Base-by-base conservation (phyloP, 2,329 filamentous ascomycete genomes). In the Aspergillus ochraceoroseus region DNA sequence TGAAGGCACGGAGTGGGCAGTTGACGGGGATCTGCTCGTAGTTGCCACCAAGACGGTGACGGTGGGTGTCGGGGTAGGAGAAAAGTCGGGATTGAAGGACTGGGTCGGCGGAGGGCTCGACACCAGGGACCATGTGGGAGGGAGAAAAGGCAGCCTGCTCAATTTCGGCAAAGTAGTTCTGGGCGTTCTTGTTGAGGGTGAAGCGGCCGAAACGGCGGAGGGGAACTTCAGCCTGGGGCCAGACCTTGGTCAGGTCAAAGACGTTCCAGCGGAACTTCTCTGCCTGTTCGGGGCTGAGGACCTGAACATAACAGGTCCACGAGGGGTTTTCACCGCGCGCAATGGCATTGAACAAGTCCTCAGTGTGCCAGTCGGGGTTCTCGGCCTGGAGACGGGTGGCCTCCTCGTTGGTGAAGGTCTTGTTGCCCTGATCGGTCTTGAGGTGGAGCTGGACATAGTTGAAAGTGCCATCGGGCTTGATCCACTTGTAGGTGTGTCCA, bases 141-240 rank as follows among this genome's bases (percentile, higher is more conserved):
- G 82, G 82, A 45, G 75, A 80, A 72, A 84, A 86, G 2, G 80
- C 79, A 12, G 77, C 73, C 58, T 85, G 82, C 66, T 86, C 82
- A 34, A 85, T 82, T 55, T 87, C 82, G 32, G 75, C 71, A 54
- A 84, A 83, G 66, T 83, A 85, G 63, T 85, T 84, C 38, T 74
- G 63, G 1, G 73, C 69, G 56, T 84, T 85, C 58, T 72, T 70
- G 64, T 83, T 82, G 15, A 85, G 71, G 0, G 76, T 82, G 43
- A 85, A 63, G 44, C 73, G 73, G 33, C 80, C 81, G 38, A 85
- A 70, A 31, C 69, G 73, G 12, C 76, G 70, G 8, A 82, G 67
- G 2, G 82, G 81, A 18, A 80, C 76, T 32, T 81, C 72, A 14
- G 62, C 66, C 44, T 83, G 76, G 2, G 80, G 80, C 80, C 80